Conservation (phyloP, 73 alveolate species). For the Uronychia setigera region DNA sequence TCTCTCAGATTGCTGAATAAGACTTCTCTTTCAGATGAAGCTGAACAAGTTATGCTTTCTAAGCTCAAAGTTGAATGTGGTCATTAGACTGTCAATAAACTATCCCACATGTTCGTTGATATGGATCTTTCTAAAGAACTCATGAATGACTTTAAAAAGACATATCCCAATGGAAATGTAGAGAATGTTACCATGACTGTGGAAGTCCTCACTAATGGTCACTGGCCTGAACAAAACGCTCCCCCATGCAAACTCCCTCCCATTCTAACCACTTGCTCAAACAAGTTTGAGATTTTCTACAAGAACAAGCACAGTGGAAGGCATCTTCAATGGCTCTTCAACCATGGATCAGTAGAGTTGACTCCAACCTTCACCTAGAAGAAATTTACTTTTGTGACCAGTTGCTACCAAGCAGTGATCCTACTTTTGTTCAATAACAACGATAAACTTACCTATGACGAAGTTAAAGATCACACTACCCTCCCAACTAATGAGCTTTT, state of each 20-base stretch:
- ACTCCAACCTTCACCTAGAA: conserved; percentile 41
- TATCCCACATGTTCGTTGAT: conserved; percentile 85
- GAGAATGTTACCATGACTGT: conserved; percentile 56
- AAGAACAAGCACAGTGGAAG: conserved; percentile 69
- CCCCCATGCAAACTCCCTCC: conserved; percentile 76
- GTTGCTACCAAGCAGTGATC: conserved; percentile 68
- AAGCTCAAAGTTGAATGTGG: conserved; percentile 89
- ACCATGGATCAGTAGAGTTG: conserved; percentile 50
- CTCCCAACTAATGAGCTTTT: conserved; percentile 59
- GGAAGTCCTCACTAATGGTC: conserved; percentile 71
- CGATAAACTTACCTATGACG: conserved; percentile 32
- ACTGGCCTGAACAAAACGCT: conserved; percentile 77
- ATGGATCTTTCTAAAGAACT: conserved; percentile 67
- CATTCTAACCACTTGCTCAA: conserved; percentile 45
- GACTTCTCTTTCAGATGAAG: conserved; percentile 65
- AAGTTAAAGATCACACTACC: conserved; percentile 58
- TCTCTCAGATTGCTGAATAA: conserved; percentile 75
- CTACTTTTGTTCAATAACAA: conserved; percentile 59
- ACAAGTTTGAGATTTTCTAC: conserved; percentile 58
- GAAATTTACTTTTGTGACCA: conserved; percentile 49
- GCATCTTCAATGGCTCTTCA: conserved; percentile 58
- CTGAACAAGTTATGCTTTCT: conserved; percentile 77
- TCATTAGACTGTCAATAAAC: conserved; percentile 65
- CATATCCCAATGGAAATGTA: conserved; percentile 10
- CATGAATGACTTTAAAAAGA: conserved; percentile 70